A percentile compares a stretch with the other conserved stretches of the same genome.
Conservation (phyloP, 805 yeast genomes). For the Monosporozyma siamensis region DNA sequence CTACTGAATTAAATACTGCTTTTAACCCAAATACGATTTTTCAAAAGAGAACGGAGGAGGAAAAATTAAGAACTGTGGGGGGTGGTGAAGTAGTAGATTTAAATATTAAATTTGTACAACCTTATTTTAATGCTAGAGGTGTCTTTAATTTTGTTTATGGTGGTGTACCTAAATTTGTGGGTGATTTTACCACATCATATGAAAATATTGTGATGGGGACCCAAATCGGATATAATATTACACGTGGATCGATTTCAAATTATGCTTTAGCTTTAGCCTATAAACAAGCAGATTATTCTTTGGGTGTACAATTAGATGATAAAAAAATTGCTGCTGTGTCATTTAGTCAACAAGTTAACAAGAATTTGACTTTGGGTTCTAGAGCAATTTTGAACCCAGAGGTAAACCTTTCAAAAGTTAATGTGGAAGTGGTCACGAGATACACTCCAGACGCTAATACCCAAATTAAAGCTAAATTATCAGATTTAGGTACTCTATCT, state of each 20-base stretch:
- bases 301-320: slow-evolving; percentile 63
- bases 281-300: slow-evolving; percentile 78
- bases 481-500: slow-evolving; percentile 91
- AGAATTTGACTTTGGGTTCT: slow-evolving; percentile 91
- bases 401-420: slow-evolving; percentile 56
- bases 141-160: slow-evolving; percentile 70
- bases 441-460: slow-evolving; percentile 76
- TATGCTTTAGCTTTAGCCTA: slow-evolving; percentile 92
- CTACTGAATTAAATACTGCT: slow-evolving; percentile 82
- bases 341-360: slow-evolving; percentile 90
- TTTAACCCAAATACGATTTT: slow-evolving; percentile 54
- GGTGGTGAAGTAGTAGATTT: slow-evolving; percentile 33
- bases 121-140: slow-evolving; percentile 87
- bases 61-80: slow-evolving; percentile 58
- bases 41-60: slow-evolving; percentile 17
- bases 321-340: slow-evolving; percentile 86
- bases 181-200: slow-evolving; percentile 89
- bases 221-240: slow-evolving; percentile 91
- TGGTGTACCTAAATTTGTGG: slow-evolving; percentile 90
- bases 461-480: slow-evolving; percentile 91
- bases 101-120: slow-evolving; percentile 85
- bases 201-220: slow-evolving; percentile 96
- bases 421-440: slow-evolving; percentile 92
- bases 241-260: slow-evolving; percentile 83
- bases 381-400: slow-evolving; percentile 90